Evolutionary conservation across 164 flowering plant genomes (phyloP), one percentile per base, ranked within the genome.

Genomic region (Vitis labrusca): DNA sequence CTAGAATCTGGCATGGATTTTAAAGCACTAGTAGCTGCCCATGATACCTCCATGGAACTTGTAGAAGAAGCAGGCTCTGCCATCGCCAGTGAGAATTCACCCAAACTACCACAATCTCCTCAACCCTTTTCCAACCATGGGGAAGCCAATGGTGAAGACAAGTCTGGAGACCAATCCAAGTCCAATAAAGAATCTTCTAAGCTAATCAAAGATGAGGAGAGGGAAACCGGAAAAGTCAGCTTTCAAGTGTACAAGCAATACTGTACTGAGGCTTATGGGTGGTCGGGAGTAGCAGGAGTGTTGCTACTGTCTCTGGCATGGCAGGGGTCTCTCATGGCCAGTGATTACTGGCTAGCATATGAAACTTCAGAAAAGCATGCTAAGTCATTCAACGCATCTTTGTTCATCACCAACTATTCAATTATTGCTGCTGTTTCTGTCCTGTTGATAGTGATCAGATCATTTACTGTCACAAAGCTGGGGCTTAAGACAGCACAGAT

Each of bases 321-420:
- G 97, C 99, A 93, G 74, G 79, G 50, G 2, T 74, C 93, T 16
- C 37, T 79, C 23, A 86, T 96, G 97, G 83, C 90, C 1, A 78
- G 93, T 74, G 99, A 93, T 64, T 96, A 92, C 68, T 96, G 99
- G 99, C 74, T 96, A 59, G 93, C 98, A n/a, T 89, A 83, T 68
- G 96, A 93, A 81, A 96, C 99, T 63, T 79, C 97, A 17, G 89
- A 48, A 53, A 76, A 83, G 7, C 86, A 74, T n/a, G 84, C 84
- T 1, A 10, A 57, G 16, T 67, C 81, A 5, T 93, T 96, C 66
- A 73, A 81, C 29, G 89, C 98, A 52, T 76, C 85, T 55, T 7
- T 79, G 11, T 96, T 93, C 72, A 89, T 93, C 54, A 64, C 67
- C 0, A 79, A 89, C 51, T 96, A 96, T 73, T 85, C 78, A 10